Base-by-base conservation (phyloP, 2,329 filamentous ascomycete species). In the Lojkania enalia region DNA sequence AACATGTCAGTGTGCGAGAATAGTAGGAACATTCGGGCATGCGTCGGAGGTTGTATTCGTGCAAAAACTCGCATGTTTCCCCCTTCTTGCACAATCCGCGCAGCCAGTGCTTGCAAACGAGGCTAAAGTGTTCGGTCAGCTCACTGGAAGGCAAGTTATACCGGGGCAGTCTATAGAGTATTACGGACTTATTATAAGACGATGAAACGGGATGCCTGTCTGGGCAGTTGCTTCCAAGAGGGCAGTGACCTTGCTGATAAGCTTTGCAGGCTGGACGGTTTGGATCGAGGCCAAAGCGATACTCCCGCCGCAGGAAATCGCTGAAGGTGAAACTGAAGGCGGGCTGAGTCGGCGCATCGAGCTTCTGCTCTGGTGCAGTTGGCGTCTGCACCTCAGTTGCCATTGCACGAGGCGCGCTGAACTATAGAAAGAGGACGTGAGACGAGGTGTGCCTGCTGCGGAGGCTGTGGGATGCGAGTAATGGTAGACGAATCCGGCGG, bases 21-120 rank as follows among this genome's bases (percentile, higher is more conserved):
- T 92, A 97, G 72, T 96, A 95, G 65, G 95, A 95, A 75, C 94
- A 99, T 75, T 97, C 94, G 52, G 94, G 91, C 90, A 97, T 97
- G 71, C 94, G 91, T 53, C 94, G 85, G 58, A 99, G 81, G 74
- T 99, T 97, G 77, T 96, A 99, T 74, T 97, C 94, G 78, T 99
- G 94, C 37, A 97, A 78, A 64, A 97, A 99, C 76, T 99, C 94
- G 83, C 94, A 99, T 57, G 85, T 83, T 66, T 96, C 87, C 61
- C 92, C 94, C 74, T 97, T 97, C 69, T 99, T 99, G 79, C 94
- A 99, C 15, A 99, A 83, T 0, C 91, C 92, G 54, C 95, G 88
- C 64, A 97, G 84, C 85, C 94, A 97, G 78, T 97, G 94, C 76
- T 99, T 99, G 83, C 94, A 99, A 49, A 99, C 92, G 13, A 97